Base-by-base conservation (phyloP, 202 grass and related monocot genomes). In the Schoenoplectus tabernaemontani region DNA sequence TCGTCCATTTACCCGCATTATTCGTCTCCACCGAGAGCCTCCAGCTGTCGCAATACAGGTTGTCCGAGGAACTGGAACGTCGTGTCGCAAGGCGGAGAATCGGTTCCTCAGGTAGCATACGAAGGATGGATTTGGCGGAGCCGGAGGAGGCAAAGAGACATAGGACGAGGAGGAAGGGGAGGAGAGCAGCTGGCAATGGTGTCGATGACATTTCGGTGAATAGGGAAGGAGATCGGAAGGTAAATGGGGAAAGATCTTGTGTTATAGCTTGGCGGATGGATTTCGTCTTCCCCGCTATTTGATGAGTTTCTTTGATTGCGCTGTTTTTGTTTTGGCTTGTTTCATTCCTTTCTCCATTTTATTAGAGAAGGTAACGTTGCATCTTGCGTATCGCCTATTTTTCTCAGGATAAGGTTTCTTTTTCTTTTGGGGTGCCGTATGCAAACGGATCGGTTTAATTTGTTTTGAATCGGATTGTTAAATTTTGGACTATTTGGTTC, bases 1-100 rank as follows among this genome's bases (percentile, higher is more conserved):
- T 13, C 64, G 9, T 0, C 89, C 89, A 97, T 20, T 75, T 83
- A 1, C 89, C 89, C 64, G 86, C 86, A 85, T 97, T 93, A 65
- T 57, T 86, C 44, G 91, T 88, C 87, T 93, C 94, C 53, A 83
- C 94, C 0, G 94, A 88, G 4, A 97, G 82, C 89, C 84, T 88
- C 94, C 94, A 97, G 77, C 94, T 87, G 61, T 92, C 91, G 80
- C 91, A 97, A 87, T 84, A 92, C 39, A 90, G 82, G 41, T 36
- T 11, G 42, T 82, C 26, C 28, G n/a, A 57, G 20, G 75, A 64
- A 15, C 17, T 43, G 41, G 46, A 77, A 23, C 9, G 57, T 38
- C 17, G 81, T 65, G 16, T 64, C 19, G 74, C 78, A 1, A 64
- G 34, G 15, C 61, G 58, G 39, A 64, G 4, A 17, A 32, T 0